Evolutionary conservation across 768 basidiomycete species (phyloP).

Genomic region (Pisolithus marmoratus): DNA sequence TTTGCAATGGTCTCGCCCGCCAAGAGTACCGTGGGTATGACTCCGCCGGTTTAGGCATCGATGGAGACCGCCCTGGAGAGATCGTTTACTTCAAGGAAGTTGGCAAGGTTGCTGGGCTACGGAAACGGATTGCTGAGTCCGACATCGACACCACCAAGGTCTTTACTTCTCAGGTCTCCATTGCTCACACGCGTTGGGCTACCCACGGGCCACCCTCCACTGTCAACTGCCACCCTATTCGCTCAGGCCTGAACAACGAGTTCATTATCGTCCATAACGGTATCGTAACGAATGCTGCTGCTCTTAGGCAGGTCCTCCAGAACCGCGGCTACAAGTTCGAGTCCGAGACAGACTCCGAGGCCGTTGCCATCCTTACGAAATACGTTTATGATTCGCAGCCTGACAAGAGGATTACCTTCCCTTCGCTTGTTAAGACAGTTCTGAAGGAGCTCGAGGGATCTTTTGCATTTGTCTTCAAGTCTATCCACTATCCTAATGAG

Average conservation of each 20-base stretch:
- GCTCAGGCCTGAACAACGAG: constrained; percentile 72
- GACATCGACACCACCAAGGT: constrained; percentile 68
- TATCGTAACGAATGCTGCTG: constrained; percentile 91
- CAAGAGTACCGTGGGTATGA: constrained; percentile 99
- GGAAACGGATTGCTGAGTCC: constrained; percentile 79
- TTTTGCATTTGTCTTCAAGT: constrained; percentile 99
- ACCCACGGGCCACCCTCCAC: constrained; percentile 90
- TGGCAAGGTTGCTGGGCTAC: constrained; percentile 91
- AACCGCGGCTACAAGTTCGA: constrained; percentile 94
- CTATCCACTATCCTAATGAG: constrained; percentile 90
- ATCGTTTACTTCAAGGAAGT: constrained; percentile 94
- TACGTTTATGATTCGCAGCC: constrained; percentile 94
- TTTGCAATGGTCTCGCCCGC: constrained; percentile 85
- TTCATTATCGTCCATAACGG: constrained; percentile 98
- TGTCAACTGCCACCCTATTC: constrained; percentile 92
- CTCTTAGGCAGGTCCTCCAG: constrained; percentile 87
- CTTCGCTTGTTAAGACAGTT: constrained; percentile 88
- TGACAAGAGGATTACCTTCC: constrained; percentile 82
- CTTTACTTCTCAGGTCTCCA: constrained; percentile 84
- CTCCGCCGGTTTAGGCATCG: constrained; percentile 85
- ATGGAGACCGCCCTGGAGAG: constrained; percentile 79
- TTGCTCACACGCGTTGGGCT: constrained; percentile 99
- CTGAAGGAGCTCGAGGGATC: constrained; percentile 98
- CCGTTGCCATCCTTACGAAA: constrained; percentile 92
- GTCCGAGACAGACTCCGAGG: constrained; percentile 97